Conservation (phyloP, 148 eudicot genomes). For the Rheum nobile region DNA sequence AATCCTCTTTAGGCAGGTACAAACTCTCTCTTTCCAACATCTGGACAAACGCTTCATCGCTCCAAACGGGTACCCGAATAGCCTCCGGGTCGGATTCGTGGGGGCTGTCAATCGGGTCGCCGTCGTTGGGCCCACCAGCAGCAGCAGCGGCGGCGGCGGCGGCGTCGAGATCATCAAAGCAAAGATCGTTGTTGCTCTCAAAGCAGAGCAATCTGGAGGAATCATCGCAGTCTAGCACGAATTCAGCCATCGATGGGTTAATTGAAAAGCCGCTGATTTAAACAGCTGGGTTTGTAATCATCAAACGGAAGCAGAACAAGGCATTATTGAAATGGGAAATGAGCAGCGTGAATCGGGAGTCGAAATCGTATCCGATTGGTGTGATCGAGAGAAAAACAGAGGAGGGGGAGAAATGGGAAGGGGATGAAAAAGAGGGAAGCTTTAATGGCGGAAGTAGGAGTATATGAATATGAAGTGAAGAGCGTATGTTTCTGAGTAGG, state of each 20-base stretch:
- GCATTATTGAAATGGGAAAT: not conserved
- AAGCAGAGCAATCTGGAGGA: constrained; percentile 30
- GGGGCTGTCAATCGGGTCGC: constrained; percentile 5
- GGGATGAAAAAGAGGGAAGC: not conserved
- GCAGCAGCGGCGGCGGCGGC: not conserved
- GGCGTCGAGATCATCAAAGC: constrained; percentile 42
- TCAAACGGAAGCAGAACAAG: not conserved
- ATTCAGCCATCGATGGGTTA: not conserved
- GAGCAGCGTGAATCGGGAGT: not conserved
- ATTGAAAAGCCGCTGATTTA: not conserved
- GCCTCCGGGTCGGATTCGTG: constrained; percentile 18
- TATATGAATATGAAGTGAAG: not conserved
- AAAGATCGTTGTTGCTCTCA: constrained; percentile 31
- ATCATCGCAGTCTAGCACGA: not conserved
- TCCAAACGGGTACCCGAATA: constrained; percentile 18
- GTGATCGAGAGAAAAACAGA: not conserved
- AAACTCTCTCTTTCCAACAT: constrained; percentile 47
- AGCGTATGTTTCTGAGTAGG: constrained; percentile 1
- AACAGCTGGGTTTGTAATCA: not conserved
- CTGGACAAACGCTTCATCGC: constrained; percentile 39
- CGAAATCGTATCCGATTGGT: not conserved
- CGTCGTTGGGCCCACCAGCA: constrained; percentile 1
- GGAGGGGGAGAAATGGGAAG: not conserved
- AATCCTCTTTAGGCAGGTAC: constrained; percentile 49
- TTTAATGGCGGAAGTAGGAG: not conserved